These are phyloP conservation scores for Moesziomyces globuligerus DNA, from an alignment of 1,284 basidiomycete species.

Conservation along the genomic window DNA sequence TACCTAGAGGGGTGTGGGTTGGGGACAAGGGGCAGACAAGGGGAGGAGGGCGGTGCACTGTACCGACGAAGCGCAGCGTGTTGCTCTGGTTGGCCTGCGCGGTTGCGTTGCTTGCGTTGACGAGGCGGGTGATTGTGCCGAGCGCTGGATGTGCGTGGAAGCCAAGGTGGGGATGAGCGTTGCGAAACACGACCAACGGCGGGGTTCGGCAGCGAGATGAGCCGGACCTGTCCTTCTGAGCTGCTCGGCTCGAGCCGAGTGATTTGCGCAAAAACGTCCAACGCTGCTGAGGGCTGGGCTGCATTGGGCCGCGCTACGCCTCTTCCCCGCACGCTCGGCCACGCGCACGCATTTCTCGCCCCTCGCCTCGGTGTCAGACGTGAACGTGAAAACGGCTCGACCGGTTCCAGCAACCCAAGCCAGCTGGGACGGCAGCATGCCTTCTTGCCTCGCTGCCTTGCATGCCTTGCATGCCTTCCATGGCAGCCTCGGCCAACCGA, in stretches of 20 bases:
- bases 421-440: no score
- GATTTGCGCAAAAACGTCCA: no score
- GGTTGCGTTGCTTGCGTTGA: not conserved
- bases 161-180: not conserved
- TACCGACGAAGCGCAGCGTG: slow-evolving; percentile 10
- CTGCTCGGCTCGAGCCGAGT: no score
- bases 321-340: no score
- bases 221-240: not conserved
- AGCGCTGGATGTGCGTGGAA: not conserved
- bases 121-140: not conserved
- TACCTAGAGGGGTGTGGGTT: not conserved
- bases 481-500: no score
- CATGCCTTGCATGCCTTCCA: not conserved
- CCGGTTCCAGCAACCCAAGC: not conserved
- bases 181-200: not conserved
- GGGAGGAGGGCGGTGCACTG: slow-evolving; percentile 10
- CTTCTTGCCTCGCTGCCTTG: no score
- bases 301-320: not conserved
- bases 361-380: no score
- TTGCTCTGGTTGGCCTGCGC: not conserved
- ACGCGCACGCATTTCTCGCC: not conserved
- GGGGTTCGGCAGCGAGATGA: not conserved
- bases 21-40: slow-evolving; percentile 1
- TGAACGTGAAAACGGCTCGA: slow-evolving; percentile 1
- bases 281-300: not conserved